Percentiles rank a stretch among this genome's conserved stretches.
These are phyloP conservation scores for Thelonectria discophora DNA, from an alignment of 2,329 filamentous ascomycete species.

Conservation along the genomic window DNA sequence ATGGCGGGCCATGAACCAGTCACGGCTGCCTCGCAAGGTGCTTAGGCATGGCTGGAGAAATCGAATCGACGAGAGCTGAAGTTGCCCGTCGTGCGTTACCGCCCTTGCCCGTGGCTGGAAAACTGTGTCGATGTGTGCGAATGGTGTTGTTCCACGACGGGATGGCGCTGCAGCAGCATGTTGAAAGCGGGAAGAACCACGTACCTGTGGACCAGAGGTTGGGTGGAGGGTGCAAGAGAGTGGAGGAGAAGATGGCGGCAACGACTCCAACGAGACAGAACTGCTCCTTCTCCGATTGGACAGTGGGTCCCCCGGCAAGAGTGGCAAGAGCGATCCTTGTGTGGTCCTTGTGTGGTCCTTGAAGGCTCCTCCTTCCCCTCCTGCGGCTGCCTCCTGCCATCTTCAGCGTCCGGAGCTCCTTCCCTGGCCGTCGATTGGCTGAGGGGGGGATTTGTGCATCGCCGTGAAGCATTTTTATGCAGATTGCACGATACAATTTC, in stretches of 20 bases:
- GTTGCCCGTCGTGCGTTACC: constrained; percentile 2
- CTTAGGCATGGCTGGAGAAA: not conserved
- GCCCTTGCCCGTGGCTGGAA: constrained; percentile 12
- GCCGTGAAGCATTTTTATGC: constrained; percentile 15
- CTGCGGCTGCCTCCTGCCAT: not conserved
- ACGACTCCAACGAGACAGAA: not conserved
- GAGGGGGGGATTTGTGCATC: not conserved
- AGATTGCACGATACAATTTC: constrained; percentile 15
- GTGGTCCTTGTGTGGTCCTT: too few relatives aligned
- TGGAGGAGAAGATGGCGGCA: constrained; percentile 5
- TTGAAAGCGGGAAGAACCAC: constrained; percentile 23
- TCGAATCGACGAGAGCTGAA: not conserved
- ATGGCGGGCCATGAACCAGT: not conserved
- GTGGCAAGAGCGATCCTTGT: too few relatives aligned
- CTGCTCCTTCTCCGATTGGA: constrained; percentile 15
- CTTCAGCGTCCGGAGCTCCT: not conserved
- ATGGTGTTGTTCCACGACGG: constrained; percentile 29
- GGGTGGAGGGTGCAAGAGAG: too few relatives aligned
- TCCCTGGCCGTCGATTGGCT: not conserved
- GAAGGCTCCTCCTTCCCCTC: not conserved
- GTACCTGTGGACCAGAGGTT: too few relatives aligned
- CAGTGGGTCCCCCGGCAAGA: not conserved
- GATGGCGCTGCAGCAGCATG: constrained; percentile 37
- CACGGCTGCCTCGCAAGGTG: constrained; percentile 1
- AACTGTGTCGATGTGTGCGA: constrained; percentile 15